Evolutionary conservation across 345 rosid genomes (phyloP), one percentile per base, ranked within the genome.

Genomic region (Isatis tinctoria): DNA sequence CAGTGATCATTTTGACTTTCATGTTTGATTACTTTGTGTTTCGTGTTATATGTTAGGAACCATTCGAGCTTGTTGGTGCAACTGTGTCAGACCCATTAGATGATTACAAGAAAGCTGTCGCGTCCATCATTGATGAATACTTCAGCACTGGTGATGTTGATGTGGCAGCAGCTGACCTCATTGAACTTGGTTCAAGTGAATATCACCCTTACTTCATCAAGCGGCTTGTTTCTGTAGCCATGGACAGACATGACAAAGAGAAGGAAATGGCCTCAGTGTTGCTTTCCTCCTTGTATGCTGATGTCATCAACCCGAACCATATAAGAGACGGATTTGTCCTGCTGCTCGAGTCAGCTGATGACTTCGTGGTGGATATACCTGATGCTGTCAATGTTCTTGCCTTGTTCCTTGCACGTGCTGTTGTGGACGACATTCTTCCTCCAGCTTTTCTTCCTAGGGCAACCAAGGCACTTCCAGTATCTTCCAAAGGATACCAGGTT

Each of bases 181-280:
- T 83, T 70, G 98, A 93, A 67, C 89, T 93, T 79, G 98, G 96
- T 36, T 89, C 90, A 12, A 87, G 87, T 44, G 73, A 87, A 62
- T 93, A 87, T 78, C 97, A 88, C 82, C 96, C 97, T 14, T 93
- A 89, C 73, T 87, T 93, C 72, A 83, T 93, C 54, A 93, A 93
- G 82, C 78, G 98, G 67, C 94, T 93, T 16, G 90, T 93, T 69
- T 93, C 98, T 65, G 88, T 91, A 82, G 84, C 98, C 80, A 89
- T 93, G 98, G 98, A 93, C 75, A 85, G 91, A 68, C 96, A 86
- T 79, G 94, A 93, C 80, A 93, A 91, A 82, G 97, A 93, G 92
- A 93, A 93, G 84, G 98, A 93, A 78, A 93, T 89, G 96, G 88
- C 98, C 71, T 93, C 97, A 1, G 98, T 93, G 53, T 78, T 93